Conservation (phyloP, 2,329 filamentous ascomycete species). For the Scolecobasidium constrictum region DNA sequence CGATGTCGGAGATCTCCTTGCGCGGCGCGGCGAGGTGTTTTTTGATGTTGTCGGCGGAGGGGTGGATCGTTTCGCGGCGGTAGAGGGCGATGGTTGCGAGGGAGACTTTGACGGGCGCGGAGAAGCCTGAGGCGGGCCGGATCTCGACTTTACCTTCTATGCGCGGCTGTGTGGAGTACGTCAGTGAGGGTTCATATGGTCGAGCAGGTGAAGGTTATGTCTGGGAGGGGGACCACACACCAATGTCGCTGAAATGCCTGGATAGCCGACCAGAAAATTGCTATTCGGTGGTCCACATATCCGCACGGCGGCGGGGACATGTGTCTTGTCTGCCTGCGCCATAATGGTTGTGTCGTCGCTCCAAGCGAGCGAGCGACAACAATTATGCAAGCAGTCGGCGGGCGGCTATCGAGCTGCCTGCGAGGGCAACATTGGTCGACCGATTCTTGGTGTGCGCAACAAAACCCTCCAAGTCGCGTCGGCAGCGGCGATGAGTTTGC, state of each 20-base stretch:
- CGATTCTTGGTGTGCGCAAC: no score
- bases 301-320: conserved; percentile 65
- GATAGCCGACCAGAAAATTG: conserved; percentile 93
- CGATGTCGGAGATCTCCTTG: conserved; percentile 82
- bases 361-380: no score
- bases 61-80: conserved; percentile 90
- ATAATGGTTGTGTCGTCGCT: no score
- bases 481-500: no score
- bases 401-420: no score
- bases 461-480: no score
- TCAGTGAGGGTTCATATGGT: not conserved
- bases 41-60: conserved; percentile 84
- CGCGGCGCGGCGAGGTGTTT: conserved; percentile 84
- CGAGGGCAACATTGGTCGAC: no score
- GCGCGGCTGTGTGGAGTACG: conserved; percentile 53
- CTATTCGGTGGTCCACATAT: conserved; percentile 96
- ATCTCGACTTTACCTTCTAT: conserved; percentile 98
- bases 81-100: conserved; percentile 91
- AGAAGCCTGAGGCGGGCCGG: conserved; percentile 71
- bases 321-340: conserved; percentile 5
- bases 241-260: conserved; percentile 92
- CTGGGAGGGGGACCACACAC: conserved; percentile 44
- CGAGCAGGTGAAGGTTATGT: not conserved
- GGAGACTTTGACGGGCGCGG: conserved; percentile 81
- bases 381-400: no score